Conservation (phyloP, 805 yeast genomes). For the Schizosaccharomyces lindneri region DNA sequence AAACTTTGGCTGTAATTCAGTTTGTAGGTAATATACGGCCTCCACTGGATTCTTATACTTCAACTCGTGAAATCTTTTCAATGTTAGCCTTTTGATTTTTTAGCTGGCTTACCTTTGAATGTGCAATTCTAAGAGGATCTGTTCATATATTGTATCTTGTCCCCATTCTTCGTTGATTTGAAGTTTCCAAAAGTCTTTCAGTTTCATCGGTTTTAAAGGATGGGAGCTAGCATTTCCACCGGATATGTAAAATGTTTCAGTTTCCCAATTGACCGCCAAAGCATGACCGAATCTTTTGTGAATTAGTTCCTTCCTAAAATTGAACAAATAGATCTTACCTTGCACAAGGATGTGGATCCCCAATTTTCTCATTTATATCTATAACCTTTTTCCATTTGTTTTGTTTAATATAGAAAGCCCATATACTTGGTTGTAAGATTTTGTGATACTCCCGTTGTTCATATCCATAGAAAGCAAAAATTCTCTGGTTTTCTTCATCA, state of each 20-base stretch:
- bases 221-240: not conserved
- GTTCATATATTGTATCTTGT: no score
- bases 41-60: not conserved
- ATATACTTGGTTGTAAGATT: not conserved
- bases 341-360: not conserved
- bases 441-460: not conserved
- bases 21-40: not conserved
- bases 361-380: not conserved
- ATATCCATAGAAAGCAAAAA: not conserved
- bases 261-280: not conserved
- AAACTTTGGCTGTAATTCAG: not conserved
- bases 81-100: no score
- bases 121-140: no score
- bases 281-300: not conserved
- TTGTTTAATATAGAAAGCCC: not conserved
- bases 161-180: not conserved
- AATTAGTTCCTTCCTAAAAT: not conserved
- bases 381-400: not conserved
- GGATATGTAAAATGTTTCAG: not conserved
- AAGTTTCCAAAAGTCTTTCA: not conserved
- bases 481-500: not conserved
- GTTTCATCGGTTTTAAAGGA: not conserved
- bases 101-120: no score
- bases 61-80: not conserved
- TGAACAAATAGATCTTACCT: not conserved